Evolutionary conservation across 768 basidiomycete species (phyloP), one percentile per base, ranked within the genome.

Genomic region (Lactifluus hygrophoroides): DNA sequence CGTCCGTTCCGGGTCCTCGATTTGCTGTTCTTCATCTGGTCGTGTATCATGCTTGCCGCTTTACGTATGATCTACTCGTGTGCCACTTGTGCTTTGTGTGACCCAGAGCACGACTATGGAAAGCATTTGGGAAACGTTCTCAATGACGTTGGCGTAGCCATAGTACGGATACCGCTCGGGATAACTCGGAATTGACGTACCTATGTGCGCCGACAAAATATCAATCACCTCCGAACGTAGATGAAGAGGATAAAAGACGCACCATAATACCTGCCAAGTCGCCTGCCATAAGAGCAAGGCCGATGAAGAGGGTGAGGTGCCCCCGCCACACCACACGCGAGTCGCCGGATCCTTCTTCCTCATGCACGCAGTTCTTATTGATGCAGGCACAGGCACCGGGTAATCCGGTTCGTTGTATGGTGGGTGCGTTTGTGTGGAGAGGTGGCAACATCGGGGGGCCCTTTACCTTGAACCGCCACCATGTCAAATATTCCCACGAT

Each of bases 211-310:
- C 14, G 14, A n/a, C 27, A 14, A 10, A 46, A 7, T 2, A 3
- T 25, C 25, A 25, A n/a, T n/a, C 19, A 32, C n/a, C n/a, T n/a
- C n/a, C n/a, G n/a, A n/a, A n/a, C 46, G 28, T 38, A 38, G 19
- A 8, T 40, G 19, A 17, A 27, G 38, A 59, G 17, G 46, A 27
- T 27, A 28, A 32, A 51, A 48, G 7, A 32, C 94, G 66, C 68
- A 97, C 94, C 69, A 96, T 82, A 68, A 92, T 94, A 50, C 95
- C 96, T n/a, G 95, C 96, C 45, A 98, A 69, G 0, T 96, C 96
- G 9, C 96, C 95, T 2, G 96, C 96, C 93, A 99, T 94, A 46
- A 98, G 70, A 0, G 95, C 94, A 67, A 99, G 96, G 1, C 95
- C 95, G 58, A 97, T 80, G 72, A 99, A 98, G 70, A 67, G 75